phyloP scores from a whole-genome alignment of 352 stramenopile species.

The Globisporangium emineosum region DNA sequence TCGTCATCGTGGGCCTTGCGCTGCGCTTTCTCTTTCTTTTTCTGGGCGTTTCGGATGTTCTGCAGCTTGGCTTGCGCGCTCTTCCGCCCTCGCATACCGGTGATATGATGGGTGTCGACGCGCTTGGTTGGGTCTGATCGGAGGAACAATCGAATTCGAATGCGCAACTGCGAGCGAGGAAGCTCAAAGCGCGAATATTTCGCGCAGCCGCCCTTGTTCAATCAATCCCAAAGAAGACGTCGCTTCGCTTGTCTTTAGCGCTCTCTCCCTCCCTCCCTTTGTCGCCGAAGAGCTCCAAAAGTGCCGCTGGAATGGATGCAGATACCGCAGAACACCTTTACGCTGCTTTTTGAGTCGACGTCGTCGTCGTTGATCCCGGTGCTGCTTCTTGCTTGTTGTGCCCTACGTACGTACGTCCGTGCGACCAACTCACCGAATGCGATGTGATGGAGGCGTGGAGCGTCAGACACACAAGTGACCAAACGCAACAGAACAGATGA shows the following conservation, averaged over 20 bases:
- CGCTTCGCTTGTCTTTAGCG: slow-evolving; percentile 8
- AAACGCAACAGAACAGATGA: neutral
- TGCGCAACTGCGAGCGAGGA: neutral
- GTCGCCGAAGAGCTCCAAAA: neutral
- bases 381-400: neutral
- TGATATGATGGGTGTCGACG: neutral
- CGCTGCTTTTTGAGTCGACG: neutral
- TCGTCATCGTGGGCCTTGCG: slow-evolving; percentile 2
- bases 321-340: neutral
- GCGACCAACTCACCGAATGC: slow-evolving; percentile 1
- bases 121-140: neutral
- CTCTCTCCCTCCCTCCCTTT: slow-evolving; percentile 4
- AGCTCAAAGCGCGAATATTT: slow-evolving; percentile 6
- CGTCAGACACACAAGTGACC: neutral
- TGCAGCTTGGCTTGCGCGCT: neutral
- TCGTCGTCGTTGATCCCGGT: neutral
- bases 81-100: slow-evolving; percentile 1
- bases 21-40: neutral
- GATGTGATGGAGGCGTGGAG: slow-evolving; percentile 4
- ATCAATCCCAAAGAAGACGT: slow-evolving; percentile 1
- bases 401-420: slow-evolving; percentile 5
- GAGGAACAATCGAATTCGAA: neutral
- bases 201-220: slow-evolving; percentile 4
- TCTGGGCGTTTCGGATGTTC: slow-evolving; percentile 6
- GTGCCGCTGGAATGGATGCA: neutral